These are phyloP conservation scores for Pseudoscleropodium purum DNA, from an alignment of 225 moss, liverwort and hornwort genomes.

Conservation along the genomic window DNA sequence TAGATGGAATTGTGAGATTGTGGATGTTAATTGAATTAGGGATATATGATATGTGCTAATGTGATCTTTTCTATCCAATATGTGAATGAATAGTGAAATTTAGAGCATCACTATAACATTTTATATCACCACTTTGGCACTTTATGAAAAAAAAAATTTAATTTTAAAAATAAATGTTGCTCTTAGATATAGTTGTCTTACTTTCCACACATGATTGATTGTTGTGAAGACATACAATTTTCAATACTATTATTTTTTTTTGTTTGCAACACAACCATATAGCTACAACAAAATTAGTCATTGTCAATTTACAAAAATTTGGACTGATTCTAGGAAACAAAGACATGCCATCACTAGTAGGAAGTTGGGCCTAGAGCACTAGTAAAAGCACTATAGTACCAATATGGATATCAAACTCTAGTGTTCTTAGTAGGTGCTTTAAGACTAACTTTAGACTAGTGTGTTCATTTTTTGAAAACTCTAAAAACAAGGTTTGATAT, in stretches of 20 bases:
- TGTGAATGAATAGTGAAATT: too few species aligned
- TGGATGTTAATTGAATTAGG: too few species aligned
- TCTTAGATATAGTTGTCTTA: not conserved
- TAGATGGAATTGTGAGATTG: too few species aligned
- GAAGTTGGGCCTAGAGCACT: not conserved
- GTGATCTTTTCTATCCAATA: too few species aligned
- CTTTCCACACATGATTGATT: not conserved
- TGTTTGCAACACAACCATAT: not conserved
- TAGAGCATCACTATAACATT: too few species aligned
- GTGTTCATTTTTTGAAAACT: not conserved
- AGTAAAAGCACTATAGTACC: not conserved
- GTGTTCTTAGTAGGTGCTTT: too few species aligned
- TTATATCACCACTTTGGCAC: too few species aligned
- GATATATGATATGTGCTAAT: too few species aligned
- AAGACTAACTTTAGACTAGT: too few species aligned
- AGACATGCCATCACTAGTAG: not conserved
- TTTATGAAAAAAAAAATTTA: too few species aligned
- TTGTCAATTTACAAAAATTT: not conserved
- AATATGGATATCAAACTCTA: accelerated
- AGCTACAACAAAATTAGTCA: not conserved
- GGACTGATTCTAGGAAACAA: accelerated
- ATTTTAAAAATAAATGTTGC: too few species aligned
- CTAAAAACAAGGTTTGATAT: not conserved
- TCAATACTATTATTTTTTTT: not conserved
- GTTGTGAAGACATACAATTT: not conserved